phyloP scores from a whole-genome alignment of 345 rosid species.

The Moricandia moricandioides region DNA sequence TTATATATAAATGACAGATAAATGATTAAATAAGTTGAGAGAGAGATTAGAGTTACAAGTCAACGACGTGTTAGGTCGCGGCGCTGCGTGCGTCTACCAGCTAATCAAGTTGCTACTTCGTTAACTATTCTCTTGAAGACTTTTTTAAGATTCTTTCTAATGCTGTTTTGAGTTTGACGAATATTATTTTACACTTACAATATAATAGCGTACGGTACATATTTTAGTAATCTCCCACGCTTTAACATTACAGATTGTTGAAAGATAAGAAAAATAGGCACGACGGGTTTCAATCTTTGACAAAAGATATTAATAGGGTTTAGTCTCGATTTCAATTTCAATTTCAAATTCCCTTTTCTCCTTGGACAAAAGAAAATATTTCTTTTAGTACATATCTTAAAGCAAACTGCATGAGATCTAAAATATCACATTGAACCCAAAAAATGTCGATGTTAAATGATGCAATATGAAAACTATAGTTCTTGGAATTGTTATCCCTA shows the following conservation, averaged over 20 bases:
- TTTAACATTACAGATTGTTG: background rate
- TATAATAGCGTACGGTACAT: background rate
- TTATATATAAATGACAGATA: background rate
- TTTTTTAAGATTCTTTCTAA: background rate
- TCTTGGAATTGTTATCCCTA: background rate
- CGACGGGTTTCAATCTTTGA: background rate
- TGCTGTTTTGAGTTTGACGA: background rate
- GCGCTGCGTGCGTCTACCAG: slow-evolving; percentile 8
- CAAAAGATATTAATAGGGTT: background rate
- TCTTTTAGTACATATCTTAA: background rate
- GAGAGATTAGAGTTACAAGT: background rate
- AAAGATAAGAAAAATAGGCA: background rate
- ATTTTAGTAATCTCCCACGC: background rate
- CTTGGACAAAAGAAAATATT: background rate
- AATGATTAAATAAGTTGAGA: background rate
- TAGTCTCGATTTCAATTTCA: background rate
- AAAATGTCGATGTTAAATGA: background rate
- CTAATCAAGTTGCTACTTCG: slow-evolving; percentile 23
- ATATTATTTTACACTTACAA: background rate
- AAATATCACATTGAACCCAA: background rate
- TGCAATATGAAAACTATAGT: background rate
- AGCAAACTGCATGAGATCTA: background rate
- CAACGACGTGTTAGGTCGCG: slow-evolving; percentile 19
- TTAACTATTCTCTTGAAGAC: background rate
- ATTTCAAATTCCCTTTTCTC: background rate